A percentile compares a stretch with the other conserved stretches of the same genome.
Evolutionary conservation across 163 green algal species (phyloP).

Genomic region (Chloromonas sp.): DNA sequence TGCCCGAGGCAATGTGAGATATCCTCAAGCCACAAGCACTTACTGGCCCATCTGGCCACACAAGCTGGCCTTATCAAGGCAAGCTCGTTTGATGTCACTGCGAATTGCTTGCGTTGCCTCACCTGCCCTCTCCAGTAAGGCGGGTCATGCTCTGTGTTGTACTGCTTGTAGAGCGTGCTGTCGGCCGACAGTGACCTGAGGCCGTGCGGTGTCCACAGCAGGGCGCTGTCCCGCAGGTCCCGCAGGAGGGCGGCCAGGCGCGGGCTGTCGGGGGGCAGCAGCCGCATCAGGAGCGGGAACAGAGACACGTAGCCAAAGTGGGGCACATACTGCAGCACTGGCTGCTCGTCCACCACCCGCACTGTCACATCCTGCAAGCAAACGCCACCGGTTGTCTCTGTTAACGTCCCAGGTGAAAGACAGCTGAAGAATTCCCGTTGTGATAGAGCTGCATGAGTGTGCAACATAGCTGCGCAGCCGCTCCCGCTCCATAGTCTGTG

Average conservation of each 20-base stretch:
- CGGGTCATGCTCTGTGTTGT: constrained; percentile 86
- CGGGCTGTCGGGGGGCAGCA: constrained; percentile 60
- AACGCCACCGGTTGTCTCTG: background rate
- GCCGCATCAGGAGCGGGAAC: constrained; percentile 87
- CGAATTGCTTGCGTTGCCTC: constrained; percentile 44
- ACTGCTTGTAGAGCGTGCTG: constrained; percentile 24
- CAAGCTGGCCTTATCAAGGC: no score
- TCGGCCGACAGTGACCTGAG: constrained; percentile 48
- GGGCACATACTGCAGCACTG: constrained; percentile 59
- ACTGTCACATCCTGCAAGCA: constrained; percentile 13
- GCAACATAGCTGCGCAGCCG: no score
- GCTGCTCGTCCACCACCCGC: constrained; percentile 26
- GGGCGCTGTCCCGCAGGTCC: constrained; percentile 36
- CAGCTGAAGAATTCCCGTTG: no score
- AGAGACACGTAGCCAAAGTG: constrained; percentile 88
- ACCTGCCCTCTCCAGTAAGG: constrained; percentile 90
- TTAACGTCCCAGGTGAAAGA: no score
- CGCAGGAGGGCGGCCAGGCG: constrained; percentile 54
- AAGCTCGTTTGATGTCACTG: background rate
- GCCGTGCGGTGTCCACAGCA: constrained; percentile 71
- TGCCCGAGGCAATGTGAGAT: no score
- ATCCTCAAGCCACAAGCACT: background rate
- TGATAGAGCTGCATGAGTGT: no score
- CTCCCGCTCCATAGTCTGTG: no score
- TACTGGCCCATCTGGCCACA: background rate